Base-by-base conservation (phyloP, 208 protist species). In the Trichomonas gallinae region DNA sequence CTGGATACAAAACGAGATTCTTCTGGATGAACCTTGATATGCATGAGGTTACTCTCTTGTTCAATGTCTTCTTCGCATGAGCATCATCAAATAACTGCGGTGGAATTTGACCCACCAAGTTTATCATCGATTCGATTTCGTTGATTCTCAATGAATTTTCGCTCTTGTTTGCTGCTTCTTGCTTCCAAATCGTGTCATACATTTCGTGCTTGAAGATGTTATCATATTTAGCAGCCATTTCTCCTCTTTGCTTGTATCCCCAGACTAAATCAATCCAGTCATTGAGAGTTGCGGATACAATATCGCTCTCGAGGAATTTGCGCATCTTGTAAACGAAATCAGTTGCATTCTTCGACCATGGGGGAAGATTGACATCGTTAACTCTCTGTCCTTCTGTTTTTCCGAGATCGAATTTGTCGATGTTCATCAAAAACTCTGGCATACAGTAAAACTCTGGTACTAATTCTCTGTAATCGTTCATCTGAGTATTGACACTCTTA, bases 191-290 rank as follows among this genome's bases (percentile, higher is more conserved):
- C 2, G 40, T 51, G 17, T 48, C 44, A 51, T 93, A 93, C 23
- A 93, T 34, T 8, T 48, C 13, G 34, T 26, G 13, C 9, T 23
- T 42, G 42, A 51, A 96, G 8, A 96, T n/a, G 34, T 96, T 96
- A 34, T 82, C 23, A 44, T 6, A 17, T 42, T 96, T 81, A 0
- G 9, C 23, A 9, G 93, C 97, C 0, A 82, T 97, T 48, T 96
- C 87, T 21, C 98, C 98, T 23, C 89, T 82, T 63, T 98, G 97
- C 31, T 97, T 81, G 96, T 97, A 98, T 15, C 98, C 98, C 96
- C 98, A 98, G 36, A 98, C 97, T 15, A 98, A 96, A 63, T 98
- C 98, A 40, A 98, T 98, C 98, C 98, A 98, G 40, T 96, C n/a
- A 81, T 98, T 96, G n/a, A 98, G 51, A 2, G 97, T 10, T 38